Base-by-base conservation (phyloP, 2,329 filamentous ascomycete species). In the Fusarium pseudocircinatum region DNA sequence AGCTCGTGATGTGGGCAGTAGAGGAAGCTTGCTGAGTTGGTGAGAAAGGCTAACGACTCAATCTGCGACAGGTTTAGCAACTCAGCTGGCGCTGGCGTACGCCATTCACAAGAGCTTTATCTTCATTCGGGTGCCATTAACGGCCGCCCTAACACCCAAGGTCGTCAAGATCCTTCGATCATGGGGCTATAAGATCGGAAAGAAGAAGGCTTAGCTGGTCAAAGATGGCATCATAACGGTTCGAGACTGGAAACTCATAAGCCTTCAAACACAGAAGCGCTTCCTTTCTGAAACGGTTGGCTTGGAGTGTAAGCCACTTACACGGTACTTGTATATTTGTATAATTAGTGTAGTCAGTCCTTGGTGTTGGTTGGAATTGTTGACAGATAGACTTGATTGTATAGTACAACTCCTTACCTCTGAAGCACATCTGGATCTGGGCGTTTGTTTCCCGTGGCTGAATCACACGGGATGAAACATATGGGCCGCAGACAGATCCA, bases 71-170 rank as follows among this genome's bases (percentile, higher is more conserved):
- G 90, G 90, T 76, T 82, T 92, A 39, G 89, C 87, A 58, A 98
- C 96, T 14, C 95, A 98, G 80, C 86, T 99, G 36, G 95, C 94
- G 22, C 88, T 99, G 54, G 96, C 96, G 18, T 99, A 99, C 80
- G 96, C 96, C 34, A 94, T 99, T 66, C 96, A 99, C 87, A 99
- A 99, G 85, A 97, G 93, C 77, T 94, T 98, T 82, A 98, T 99
- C 78, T 97, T 99, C 82, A 83, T 98, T 74, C 90, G 96, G n/a
- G 94, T 99, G 15, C 96, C 96, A 14, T 84, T 98, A 72, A 96
- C 96, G 2, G 95, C 94, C 18, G 96, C 95, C 6, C 87, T 98
- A 39, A 95, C 94, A 14, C 96, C 96, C 4, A 98, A 97, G 83
- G 92, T 98, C n/a, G 96, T 98, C 78, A 97, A 94, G 83, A 89